These are phyloP conservation scores for Dactylellina drechsleri DNA, from an alignment of 2,329 filamentous ascomycete species.

Conservation along the genomic window DNA sequence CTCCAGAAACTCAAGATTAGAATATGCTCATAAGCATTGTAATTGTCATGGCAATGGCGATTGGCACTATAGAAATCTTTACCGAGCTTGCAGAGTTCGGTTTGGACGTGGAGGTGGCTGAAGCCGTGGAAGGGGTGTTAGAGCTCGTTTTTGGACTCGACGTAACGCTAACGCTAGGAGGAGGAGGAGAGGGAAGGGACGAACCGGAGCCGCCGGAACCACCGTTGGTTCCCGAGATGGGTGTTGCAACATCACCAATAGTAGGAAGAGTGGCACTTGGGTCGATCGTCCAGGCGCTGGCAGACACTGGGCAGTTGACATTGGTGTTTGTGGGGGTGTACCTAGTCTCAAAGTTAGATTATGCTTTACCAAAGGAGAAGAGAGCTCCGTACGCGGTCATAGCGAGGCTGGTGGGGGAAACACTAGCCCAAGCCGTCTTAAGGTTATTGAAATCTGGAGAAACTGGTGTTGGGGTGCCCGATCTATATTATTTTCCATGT, in stretches of 20 bases:
- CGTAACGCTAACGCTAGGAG: slow-evolving; percentile 15
- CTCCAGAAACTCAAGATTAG: slow-evolving; percentile 24
- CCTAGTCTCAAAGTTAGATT: slow-evolving; percentile 60
- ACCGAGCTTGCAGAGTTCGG: slow-evolving; percentile 38
- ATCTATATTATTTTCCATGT: slow-evolving; percentile 1
- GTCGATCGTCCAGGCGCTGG: slow-evolving; percentile 77
- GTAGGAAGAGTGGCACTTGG: slow-evolving; percentile 77
- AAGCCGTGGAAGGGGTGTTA: slow-evolving; percentile 26
- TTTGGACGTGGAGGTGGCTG: slow-evolving; percentile 36
- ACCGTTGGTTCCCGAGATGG: slow-evolving; percentile 17
- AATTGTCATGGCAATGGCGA: slow-evolving; percentile 40
- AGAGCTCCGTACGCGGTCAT: slow-evolving; percentile 59
- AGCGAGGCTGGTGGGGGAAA: slow-evolving; percentile 75
- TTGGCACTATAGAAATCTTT: slow-evolving; percentile 19
- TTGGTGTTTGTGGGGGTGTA: slow-evolving; percentile 73
- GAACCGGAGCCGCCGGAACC: slow-evolving; percentile 37
- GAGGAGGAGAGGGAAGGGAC: slow-evolving; percentile 28
- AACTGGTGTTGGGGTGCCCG: slow-evolving; percentile 49
- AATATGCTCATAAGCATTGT: slow-evolving; percentile 43
- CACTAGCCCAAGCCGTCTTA: slow-evolving; percentile 77
- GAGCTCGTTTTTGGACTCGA: slow-evolving; percentile 23
- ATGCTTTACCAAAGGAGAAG: background rate
- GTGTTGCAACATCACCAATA: slow-evolving; percentile 67
- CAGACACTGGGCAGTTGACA: slow-evolving; percentile 74
- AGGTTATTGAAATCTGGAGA: slow-evolving; percentile 81